A percentile compares a stretch with the other conserved stretches of the same genome.
phyloP scores from a whole-genome alignment of 116 monocot genomes.

The Trichopus zeylanicus region DNA sequence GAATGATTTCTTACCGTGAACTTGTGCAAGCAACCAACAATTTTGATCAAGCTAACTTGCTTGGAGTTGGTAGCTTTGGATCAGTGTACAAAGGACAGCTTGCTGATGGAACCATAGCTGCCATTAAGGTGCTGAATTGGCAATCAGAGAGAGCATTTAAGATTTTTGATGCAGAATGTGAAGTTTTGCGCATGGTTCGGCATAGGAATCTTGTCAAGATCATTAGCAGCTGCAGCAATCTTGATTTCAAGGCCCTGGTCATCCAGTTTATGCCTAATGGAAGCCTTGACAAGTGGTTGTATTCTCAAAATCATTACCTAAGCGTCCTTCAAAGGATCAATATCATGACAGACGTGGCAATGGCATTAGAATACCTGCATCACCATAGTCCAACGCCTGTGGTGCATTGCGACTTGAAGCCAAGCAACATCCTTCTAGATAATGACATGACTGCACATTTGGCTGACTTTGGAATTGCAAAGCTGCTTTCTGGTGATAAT shows the following conservation, averaged over 20 bases:
- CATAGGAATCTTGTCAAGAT: conserved; percentile 24
- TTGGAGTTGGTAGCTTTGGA: too few species aligned
- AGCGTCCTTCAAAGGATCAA: conserved; percentile 14
- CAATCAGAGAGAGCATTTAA: conserved; percentile 1
- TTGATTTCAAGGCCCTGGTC: conserved; percentile 25
- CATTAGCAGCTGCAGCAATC: conserved; percentile 13
- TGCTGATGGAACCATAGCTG: background rate
- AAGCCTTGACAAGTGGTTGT: conserved; percentile 16
- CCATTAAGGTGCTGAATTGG: conserved; percentile 21
- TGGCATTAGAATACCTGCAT: conserved; percentile 25
- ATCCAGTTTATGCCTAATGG: conserved; percentile 27
- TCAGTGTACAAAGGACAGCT: conserved; percentile 24
- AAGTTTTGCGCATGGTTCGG: conserved; percentile 7
- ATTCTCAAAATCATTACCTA: conserved; percentile 7
- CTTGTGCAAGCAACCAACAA: conserved; percentile 17
- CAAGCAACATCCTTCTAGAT: too few species aligned
- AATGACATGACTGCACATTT: background rate
- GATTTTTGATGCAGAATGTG: conserved; percentile 19
- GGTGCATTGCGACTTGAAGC: conserved; percentile 25
- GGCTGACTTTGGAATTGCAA: background rate
- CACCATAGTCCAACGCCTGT: conserved; percentile 9
- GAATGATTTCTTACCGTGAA: conserved; percentile 17
- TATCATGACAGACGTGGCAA: conserved; percentile 14
- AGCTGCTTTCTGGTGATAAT: background rate
- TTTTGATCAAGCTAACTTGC: conserved; percentile 18